These are phyloP conservation scores for Neopestalotiopsis sp. DNA, from an alignment of 2,329 filamentous ascomycete genomes.

Conservation along the genomic window DNA sequence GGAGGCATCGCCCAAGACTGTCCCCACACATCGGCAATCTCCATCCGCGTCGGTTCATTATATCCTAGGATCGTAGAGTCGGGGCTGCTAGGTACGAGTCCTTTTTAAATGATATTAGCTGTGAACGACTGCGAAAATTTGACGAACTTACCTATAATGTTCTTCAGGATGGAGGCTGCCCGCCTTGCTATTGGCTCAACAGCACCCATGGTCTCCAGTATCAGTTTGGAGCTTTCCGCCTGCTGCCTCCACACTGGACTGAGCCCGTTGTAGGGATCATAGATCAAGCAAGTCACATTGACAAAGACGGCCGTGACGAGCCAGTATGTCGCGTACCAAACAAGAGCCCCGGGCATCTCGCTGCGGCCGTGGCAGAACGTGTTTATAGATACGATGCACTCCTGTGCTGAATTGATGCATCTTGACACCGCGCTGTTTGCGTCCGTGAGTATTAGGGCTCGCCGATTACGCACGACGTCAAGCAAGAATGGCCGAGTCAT, in stretches of 20 bases:
- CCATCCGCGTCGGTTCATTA: not conserved
- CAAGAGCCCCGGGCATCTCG: not conserved
- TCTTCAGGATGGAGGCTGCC: not conserved
- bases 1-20: slow-evolving; percentile 1
- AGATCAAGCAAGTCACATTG: not conserved
- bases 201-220: not conserved
- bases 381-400: slow-evolving; percentile 2
- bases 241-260: not conserved
- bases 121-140: not conserved
- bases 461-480: not conserved
- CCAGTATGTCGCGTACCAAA: slow-evolving; percentile 1
- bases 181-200: not conserved
- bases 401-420: not conserved
- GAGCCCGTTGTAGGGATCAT: not conserved
- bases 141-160: not conserved
- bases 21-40: slow-evolving; percentile 5
- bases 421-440: not conserved
- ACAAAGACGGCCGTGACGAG: not conserved
- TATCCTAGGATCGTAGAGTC: not conserved
- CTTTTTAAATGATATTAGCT: not conserved
- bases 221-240: not conserved
- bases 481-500: slow-evolving; percentile 3
- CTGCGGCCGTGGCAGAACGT: not conserved
- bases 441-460: not conserved
- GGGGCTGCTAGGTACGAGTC: not conserved